These are phyloP conservation scores for Ceratocystis lukuohia DNA, from an alignment of 2,329 filamentous ascomycete species.

Conservation along the genomic window DNA sequence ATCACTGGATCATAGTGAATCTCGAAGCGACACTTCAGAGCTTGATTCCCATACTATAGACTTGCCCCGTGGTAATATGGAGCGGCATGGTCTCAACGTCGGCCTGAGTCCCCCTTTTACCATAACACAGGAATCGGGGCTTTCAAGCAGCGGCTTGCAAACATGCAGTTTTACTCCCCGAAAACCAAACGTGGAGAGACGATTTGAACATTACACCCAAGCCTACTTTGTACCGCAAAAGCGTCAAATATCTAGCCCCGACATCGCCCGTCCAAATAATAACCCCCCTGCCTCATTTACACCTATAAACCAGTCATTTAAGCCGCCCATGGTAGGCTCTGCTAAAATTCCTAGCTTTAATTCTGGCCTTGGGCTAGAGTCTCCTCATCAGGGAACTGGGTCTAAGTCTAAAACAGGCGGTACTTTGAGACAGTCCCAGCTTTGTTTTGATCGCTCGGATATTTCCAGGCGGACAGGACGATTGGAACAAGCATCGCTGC, in stretches of 20 bases:
- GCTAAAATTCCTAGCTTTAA: neutral
- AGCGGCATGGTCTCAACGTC: neutral
- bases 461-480: neutral
- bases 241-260: neutral
- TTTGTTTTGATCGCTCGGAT: neutral
- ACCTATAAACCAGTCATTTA: neutral
- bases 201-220: neutral
- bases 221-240: neutral
- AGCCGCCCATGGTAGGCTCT: neutral
- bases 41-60: neutral
- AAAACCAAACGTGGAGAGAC: neutral
- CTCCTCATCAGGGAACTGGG: neutral
- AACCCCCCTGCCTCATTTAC: neutral
- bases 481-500: neutral
- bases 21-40: neutral
- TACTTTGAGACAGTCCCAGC: neutral
- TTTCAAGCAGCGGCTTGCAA: neutral
- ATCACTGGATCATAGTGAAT: neutral
- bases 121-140: neutral
- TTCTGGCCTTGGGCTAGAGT: neutral
- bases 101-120: neutral
- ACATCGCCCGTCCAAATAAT: neutral
- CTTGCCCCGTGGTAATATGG: neutral
- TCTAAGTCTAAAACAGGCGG: neutral
- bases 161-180: neutral